These are phyloP conservation scores for Camellia lanceoleosa DNA, from an alignment of 148 eudicot species.

Conservation along the genomic window DNA sequence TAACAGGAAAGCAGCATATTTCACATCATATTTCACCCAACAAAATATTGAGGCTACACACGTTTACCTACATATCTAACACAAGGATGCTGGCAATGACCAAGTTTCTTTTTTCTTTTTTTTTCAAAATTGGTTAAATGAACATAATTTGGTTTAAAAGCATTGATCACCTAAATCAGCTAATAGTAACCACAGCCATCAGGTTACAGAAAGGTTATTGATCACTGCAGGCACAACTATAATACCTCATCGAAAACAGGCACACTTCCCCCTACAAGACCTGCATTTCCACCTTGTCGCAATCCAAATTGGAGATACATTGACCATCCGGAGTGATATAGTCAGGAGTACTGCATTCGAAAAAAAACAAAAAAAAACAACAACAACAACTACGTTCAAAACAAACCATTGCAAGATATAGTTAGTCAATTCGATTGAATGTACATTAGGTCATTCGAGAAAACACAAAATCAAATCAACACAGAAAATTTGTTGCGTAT, in stretches of 20 bases:
- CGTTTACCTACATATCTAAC: not conserved
- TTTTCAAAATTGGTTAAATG: not conserved
- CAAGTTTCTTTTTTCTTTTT: not conserved
- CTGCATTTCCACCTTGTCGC: slow-evolving; percentile 95
- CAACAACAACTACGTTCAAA: not conserved
- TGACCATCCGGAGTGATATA: not conserved
- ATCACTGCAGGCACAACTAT: not conserved
- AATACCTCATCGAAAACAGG: slow-evolving; percentile 97
- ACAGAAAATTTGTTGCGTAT: no score
- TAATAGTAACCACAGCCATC: not conserved
- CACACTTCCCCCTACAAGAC: slow-evolving; percentile 98
- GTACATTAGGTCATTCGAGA: not conserved
- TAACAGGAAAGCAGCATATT: slow-evolving; percentile 1
- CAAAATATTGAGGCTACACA: not conserved
- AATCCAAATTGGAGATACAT: slow-evolving; percentile 47
- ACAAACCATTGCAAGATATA: no score
- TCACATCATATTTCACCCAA: not conserved
- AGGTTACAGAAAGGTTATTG: not conserved
- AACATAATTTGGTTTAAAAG: not conserved
- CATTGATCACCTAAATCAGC: not conserved
- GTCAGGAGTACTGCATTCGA: slow-evolving; percentile 76
- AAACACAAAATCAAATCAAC: not conserved
- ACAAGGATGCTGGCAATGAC: not conserved
- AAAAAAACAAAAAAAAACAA: not conserved
- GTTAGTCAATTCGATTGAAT: no score